These are phyloP conservation scores for Bruguiera hainesii DNA, from an alignment of 441 rosid genomes.

Conservation along the genomic window DNA sequence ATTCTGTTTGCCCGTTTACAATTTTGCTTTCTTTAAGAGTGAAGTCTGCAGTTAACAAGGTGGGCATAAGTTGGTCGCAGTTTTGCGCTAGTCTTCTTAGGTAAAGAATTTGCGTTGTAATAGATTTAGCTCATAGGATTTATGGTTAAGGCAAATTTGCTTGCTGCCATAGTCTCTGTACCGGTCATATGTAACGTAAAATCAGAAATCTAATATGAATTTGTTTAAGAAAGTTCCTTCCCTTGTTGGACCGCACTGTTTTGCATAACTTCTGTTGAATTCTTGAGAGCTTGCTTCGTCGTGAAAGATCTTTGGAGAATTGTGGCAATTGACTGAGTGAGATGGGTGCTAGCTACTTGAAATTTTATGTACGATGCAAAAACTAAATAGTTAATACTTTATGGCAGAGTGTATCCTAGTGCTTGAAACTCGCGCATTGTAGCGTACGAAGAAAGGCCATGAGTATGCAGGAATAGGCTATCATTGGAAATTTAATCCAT, in stretches of 20 bases:
- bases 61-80: slow-evolving; percentile 25
- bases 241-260: neutral
- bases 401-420: too few relatives aligned
- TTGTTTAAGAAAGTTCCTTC: slow-evolving; percentile 10
- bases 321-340: too few relatives aligned
- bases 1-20: slow-evolving; percentile 7
- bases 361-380: too few relatives aligned
- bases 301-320: too few relatives aligned
- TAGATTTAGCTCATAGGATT: slow-evolving; percentile 18
- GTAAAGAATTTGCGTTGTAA: slow-evolving; percentile 24
- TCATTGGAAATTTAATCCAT: too few relatives aligned
- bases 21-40: neutral
- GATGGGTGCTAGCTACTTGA: too few relatives aligned
- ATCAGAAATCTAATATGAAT: slow-evolving; percentile 22
- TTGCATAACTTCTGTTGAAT: too few relatives aligned
- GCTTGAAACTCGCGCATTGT: too few relatives aligned
- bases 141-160: slow-evolving; percentile 27
- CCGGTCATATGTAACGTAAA: slow-evolving; percentile 28
- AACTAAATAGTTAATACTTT: too few relatives aligned
- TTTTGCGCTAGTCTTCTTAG: slow-evolving; percentile 33
- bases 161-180: slow-evolving; percentile 15
- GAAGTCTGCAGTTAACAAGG: slow-evolving; percentile 11
- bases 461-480: too few relatives aligned
- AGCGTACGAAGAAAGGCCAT: too few relatives aligned
- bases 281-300: too few relatives aligned